These are phyloP conservation scores for Helicostylum pulchrum DNA, from an alignment of 192 early-diverging fungal species.

Conservation along the genomic window DNA sequence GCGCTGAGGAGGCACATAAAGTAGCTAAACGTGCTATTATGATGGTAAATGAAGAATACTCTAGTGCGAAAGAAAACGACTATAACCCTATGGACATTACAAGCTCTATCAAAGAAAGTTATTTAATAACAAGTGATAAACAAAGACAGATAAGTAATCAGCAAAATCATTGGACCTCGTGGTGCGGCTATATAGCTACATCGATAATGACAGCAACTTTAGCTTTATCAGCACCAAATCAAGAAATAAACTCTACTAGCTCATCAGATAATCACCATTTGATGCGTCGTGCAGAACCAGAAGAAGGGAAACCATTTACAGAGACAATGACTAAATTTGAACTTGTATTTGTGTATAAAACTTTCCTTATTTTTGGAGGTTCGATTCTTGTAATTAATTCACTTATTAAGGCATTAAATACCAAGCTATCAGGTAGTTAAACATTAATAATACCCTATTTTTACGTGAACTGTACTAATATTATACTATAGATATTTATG, in stretches of 20 bases:
- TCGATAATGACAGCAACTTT: no score
- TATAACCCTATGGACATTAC: no score
- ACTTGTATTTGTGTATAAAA: slow-evolving; percentile 38
- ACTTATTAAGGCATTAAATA: slow-evolving; percentile 34
- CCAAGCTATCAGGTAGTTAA: slow-evolving; percentile 37
- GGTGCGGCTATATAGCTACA: background rate
- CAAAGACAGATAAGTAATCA: background rate
- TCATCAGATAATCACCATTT: background rate
- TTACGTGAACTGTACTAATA: background rate
- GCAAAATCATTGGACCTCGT: background rate
- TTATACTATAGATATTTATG: slow-evolving; percentile 24
- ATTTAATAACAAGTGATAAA: no score
- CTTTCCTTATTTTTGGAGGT: slow-evolving; percentile 35
- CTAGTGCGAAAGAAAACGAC: no score
- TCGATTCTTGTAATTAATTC: slow-evolving; percentile 29
- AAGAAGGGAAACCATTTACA: slow-evolving; percentile 8
- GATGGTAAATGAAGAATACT: no score
- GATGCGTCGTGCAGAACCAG: background rate
- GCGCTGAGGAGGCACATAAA: background rate
- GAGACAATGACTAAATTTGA: slow-evolving; percentile 8
- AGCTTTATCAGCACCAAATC: no score
- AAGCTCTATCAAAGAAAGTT: no score
- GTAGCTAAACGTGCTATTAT: no score
- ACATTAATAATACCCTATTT: background rate
- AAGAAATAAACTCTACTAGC: background rate